Evolutionary conservation across 306 rosid species (phyloP).

Genomic region (Senna siamea): DNA sequence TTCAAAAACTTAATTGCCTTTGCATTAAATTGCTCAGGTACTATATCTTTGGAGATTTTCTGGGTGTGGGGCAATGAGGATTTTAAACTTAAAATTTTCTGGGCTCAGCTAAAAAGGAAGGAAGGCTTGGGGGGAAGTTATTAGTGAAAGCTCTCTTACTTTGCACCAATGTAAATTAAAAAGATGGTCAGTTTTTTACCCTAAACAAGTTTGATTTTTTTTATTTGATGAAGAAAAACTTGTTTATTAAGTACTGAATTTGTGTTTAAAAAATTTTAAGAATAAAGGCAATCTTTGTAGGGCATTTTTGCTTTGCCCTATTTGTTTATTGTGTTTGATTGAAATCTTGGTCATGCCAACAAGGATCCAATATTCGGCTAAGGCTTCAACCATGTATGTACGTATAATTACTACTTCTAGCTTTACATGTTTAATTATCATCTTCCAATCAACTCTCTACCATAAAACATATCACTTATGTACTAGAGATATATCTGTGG

Average conservation of each 20-base stretch:
- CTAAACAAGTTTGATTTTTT: neutral
- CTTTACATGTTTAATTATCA: neutral
- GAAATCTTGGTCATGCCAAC: slow-evolving; percentile 34
- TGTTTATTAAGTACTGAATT: neutral
- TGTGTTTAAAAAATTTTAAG: neutral
- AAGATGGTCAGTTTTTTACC: neutral
- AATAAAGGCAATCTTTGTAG: slow-evolving; percentile 20
- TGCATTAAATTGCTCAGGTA: neutral
- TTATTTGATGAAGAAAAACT: neutral
- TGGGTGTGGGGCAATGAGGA: neutral
- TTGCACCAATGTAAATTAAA: neutral
- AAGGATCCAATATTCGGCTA: slow-evolving; percentile 18
- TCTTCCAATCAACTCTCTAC: neutral
- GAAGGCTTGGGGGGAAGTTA: neutral
- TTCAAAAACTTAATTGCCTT: neutral
- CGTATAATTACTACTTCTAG: slow-evolving; percentile 13
- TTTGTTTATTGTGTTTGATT: slow-evolving; percentile 25
- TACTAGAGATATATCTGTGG: neutral
- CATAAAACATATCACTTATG: slow-evolving; percentile 3
- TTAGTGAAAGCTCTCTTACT: neutral
- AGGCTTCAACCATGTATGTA: slow-evolving; percentile 10
- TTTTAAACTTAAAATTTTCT: neutral
- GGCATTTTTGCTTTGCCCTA: slow-evolving; percentile 12
- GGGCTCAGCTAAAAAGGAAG: neutral
- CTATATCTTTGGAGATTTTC: neutral